Evolutionary conservation across 148 eudicot species (phyloP), one percentile per base, ranked within the genome.

Genomic region (Cornus suecica): DNA sequence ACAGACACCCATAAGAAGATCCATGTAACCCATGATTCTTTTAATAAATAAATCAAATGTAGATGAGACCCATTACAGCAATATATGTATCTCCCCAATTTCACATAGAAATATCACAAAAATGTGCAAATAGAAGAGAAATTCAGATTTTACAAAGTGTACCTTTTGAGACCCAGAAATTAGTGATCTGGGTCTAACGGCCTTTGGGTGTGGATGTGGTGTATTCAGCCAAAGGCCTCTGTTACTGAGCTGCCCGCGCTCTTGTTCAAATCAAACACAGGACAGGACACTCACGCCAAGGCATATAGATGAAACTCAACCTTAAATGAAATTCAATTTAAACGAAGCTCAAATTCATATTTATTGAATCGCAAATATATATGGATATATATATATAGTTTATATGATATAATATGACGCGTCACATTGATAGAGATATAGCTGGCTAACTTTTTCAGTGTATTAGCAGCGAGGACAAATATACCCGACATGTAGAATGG

Each of bases 301-400:
- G 28, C 34, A 18, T 26, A 14, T 20, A 22, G 25, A 66, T 66
- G 69, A 66, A 32, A 66, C 42, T 66, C 71, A 22, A 27, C 76
- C 76, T 72, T 76, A 73, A 62, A 72, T 79, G 72, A 79, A 79
- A 79, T 73, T 73, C 56, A 79, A 73, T 62, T 75, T 45, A 76
- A 76, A 80, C 76, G 80, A 81, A 77, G 69, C 77, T 64, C 77
- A 68, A 81, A 73, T 75, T 42, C 41, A 31, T 0, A 32, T 28
- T 5, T 6, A 14, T 48, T 13, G 48, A 66, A 73, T 77, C 71
- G 4, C 23, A n/a, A 23, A 71, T 78, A 81, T 82, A 24, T 18
- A 26, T 22, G 66, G 25, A 52, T 31, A 4, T 3, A 22, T 32
- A 76, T 72, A 52, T 52, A 75, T n/a, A n/a, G n/a, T n/a, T n/a